Evolutionary conservation across 768 basidiomycete genomes (phyloP), one percentile per base, ranked within the genome.

Genomic region (Piloderma croceum): DNA sequence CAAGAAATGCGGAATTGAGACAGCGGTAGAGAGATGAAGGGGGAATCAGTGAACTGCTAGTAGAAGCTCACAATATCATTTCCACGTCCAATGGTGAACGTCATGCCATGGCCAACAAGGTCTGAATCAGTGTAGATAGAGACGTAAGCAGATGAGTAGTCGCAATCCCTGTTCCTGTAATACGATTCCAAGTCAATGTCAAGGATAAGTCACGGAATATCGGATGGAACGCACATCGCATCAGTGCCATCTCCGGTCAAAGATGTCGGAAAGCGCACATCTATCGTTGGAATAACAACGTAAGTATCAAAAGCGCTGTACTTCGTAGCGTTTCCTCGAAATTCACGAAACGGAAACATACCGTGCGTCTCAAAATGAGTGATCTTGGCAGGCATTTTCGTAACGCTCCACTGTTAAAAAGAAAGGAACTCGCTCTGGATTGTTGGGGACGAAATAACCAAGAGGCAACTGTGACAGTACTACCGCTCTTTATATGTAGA

Each of bases 151-250:
- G 91, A 88, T 2, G 90, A 92, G 64, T 96, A 96, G 65, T 96
- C 93, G 63, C 91, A 94, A 41, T 90, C 89, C 23, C 86, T 85
- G 62, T 96, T 94, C 90, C 87, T 90, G n/a, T n/a, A n/a, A n/a
- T n/a, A 45, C 21, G 42, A n/a, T 37, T 15, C 20, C 23, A 31
- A 25, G 19, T 22, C 7, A 41, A 24, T 17, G 31, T 24, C 29
- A 34, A 15, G 13, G 32, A 7, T 39, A 34, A 29, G 10, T 31
- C 19, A 23, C 17, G 18, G 13, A 6, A 29, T 31, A 31, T 23
- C 27, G 12, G 22, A n/a, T 7, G 37, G 17, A 24, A 54, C 70
- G 50, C 55, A 86, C 89, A 93, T 94, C 6, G 91, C 91, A 69
- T 96, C 91, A 22, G 90, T 84, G 5, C 92, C 91, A 70, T 93